These are phyloP conservation scores for Stachybotrys echinatus DNA, from an alignment of 2,329 filamentous ascomycete genomes.

Conservation along the genomic window DNA sequence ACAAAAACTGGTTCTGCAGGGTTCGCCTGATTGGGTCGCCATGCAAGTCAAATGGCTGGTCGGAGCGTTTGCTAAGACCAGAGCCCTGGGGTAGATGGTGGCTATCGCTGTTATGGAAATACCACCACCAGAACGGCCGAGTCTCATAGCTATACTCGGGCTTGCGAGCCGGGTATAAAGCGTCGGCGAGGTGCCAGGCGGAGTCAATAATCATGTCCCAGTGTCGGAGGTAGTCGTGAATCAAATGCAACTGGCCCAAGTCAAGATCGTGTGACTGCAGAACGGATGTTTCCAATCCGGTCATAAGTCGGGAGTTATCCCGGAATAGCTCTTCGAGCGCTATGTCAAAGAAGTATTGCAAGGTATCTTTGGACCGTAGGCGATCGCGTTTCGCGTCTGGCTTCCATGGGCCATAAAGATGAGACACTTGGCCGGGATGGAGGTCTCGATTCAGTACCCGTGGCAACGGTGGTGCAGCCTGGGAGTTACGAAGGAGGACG, in stretches of 20 bases:
- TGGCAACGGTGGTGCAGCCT: constrained; percentile 21
- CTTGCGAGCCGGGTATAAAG: constrained; percentile 25
- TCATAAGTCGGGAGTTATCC: constrained; percentile 3
- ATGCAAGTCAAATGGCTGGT: no score
- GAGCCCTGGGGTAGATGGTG: neutral
- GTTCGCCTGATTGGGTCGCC: no score
- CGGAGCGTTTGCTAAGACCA: no score
- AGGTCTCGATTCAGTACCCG: constrained; percentile 24
- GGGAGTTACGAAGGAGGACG: constrained; percentile 29
- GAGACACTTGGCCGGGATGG: constrained; percentile 21
- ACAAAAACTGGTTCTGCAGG: neutral
- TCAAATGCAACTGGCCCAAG: no score
- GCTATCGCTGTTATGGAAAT: constrained; percentile 8
- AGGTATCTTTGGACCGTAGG: constrained; percentile 10
- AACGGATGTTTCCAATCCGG: no score
- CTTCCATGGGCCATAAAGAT: constrained; percentile 6
- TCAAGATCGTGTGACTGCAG: no score
- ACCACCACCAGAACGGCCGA: constrained; percentile 36
- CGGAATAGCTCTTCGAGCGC: constrained; percentile 15
- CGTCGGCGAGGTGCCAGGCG: constrained; percentile 27
- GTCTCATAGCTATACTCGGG: constrained; percentile 26
- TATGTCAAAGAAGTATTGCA: constrained; percentile 25
- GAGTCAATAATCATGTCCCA: constrained; percentile 32
- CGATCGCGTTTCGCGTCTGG: neutral
- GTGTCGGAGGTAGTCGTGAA: constrained; percentile 17